phyloP scores from a whole-genome alignment of 1,139 yeast species.

The Kazachstania sp. region DNA sequence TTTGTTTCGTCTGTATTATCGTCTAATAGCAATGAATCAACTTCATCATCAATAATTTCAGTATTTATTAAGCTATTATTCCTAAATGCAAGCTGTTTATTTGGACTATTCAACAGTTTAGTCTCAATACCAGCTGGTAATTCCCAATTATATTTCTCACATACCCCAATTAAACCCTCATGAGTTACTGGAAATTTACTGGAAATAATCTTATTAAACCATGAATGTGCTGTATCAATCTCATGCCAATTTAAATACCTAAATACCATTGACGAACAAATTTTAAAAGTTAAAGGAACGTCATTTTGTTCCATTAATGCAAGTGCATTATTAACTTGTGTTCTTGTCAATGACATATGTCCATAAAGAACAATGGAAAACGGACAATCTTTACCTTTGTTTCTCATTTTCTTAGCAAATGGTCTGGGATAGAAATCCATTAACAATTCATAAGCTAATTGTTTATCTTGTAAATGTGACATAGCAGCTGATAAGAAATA shows the following conservation, averaged over 20 bases:
- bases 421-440: constrained; percentile 17
- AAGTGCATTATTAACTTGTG: constrained; percentile 16
- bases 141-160: not conserved
- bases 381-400: constrained; percentile 15
- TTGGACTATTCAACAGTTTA: not conserved
- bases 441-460: constrained; percentile 20
- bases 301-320: constrained; percentile 18
- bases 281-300: constrained; percentile 20
- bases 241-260: constrained; percentile 14
- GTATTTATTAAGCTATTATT: not conserved
- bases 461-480: constrained; percentile 15
- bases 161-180: constrained; percentile 21
- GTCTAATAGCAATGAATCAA: not conserved
- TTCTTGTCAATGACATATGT: constrained; percentile 13
- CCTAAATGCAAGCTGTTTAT: not conserved
- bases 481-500: constrained; percentile 16
- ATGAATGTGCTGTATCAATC: constrained; percentile 19
- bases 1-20: not conserved
- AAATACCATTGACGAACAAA: constrained; percentile 22
- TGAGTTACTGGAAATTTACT: constrained; percentile 21
- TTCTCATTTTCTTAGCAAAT: constrained; percentile 8
- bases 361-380: constrained; percentile 23
- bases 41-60: not conserved
- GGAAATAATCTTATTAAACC: constrained; percentile 22
- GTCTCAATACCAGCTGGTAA: constrained; percentile 15